A percentile compares a stretch with the other conserved stretches of the same genome.
Conservation (phyloP, 1,284 basidiomycete genomes). For the Sporisorium scitamineum region DNA sequence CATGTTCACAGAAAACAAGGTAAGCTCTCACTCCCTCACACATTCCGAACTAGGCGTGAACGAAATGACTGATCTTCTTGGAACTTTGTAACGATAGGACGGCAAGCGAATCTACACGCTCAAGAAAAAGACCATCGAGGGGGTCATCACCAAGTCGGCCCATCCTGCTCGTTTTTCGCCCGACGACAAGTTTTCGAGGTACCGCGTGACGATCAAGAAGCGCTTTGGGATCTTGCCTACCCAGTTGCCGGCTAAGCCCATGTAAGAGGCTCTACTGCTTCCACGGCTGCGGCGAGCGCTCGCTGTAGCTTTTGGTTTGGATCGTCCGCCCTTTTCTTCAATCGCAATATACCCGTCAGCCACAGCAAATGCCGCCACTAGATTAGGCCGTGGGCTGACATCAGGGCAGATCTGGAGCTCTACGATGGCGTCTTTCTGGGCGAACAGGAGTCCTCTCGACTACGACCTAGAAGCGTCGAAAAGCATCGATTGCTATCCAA, state of each 20-base stretch:
- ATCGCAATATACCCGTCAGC: constrained; percentile 42
- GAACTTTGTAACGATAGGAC: no score
- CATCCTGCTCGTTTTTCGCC: constrained; percentile 69
- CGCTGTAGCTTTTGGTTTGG: background rate
- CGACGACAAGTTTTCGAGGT: constrained; percentile 69
- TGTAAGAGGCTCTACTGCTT: no score
- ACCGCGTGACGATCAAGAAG: constrained; percentile 68
- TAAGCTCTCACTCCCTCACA: constrained; percentile 29
- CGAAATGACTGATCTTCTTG: background rate
- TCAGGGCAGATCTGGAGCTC: background rate
- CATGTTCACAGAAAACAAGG: constrained; percentile 66
- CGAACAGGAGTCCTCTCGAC: background rate
- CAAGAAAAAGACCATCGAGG: constrained; percentile 63
- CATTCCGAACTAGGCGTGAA: no score
- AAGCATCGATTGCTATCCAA: no score
- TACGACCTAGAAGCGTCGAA: background rate
- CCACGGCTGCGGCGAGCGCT: no score
- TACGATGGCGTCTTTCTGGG: no score
- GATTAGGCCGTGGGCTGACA: background rate
- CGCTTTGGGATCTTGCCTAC: constrained; percentile 66
- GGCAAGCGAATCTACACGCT: constrained; percentile 69
- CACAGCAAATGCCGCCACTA: background rate
- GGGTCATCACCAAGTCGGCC: constrained; percentile 64
- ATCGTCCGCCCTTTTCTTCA: background rate
- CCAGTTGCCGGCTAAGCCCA: constrained; percentile 58